Evolutionary conservation across 164 flowering plant species (phyloP), one percentile per base, ranked within the genome.

Genomic region (Platanus orientalis): DNA sequence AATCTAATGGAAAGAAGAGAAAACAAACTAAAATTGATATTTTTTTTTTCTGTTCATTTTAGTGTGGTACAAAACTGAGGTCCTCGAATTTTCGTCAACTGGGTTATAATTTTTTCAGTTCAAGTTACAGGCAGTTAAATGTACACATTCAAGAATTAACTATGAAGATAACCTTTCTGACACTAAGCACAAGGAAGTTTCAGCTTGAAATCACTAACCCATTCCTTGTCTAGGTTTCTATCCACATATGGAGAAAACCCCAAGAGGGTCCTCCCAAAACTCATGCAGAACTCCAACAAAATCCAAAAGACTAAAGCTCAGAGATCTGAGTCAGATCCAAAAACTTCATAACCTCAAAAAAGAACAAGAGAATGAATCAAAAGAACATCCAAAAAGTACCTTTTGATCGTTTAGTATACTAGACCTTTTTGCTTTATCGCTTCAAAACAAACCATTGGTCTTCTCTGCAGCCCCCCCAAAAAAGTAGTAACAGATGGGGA

Each of bases 371-470:
- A 52, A 54, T 45, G 49, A 45, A 45, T 45, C 29, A 60, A 47
- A 60, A 40, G 11, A 39, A 34, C 13, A 19, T n/a, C n/a, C n/a
- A 48, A 52, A 60, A 53, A 17, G 57, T 60, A 60, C 64, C 70
- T 51, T 67, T 60, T 40, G 40, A 44, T 40, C 44, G 64, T 51
- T 42, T 40, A 67, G 26, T 24, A 26, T 42, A 25, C n/a, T 27
- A 52, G 61, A 27, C 61, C 53, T 34, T 60, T 58, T 26, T 30
- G 36, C 50, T 66, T 40, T 23, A 54, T 60, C 47, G 12, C 58
- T 44, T 53, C 69, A 58, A 58, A 54, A 59, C 23, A 66, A 52
- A 23, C 51, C 57, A 50, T 20, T 44, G 23, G 54, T 30, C 54
- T 54, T 26, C n/a, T n/a, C 23, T 30, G 34, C 36, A 49, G n/a